Conservation (phyloP, 306 rosid species). For the Prunus mume region DNA sequence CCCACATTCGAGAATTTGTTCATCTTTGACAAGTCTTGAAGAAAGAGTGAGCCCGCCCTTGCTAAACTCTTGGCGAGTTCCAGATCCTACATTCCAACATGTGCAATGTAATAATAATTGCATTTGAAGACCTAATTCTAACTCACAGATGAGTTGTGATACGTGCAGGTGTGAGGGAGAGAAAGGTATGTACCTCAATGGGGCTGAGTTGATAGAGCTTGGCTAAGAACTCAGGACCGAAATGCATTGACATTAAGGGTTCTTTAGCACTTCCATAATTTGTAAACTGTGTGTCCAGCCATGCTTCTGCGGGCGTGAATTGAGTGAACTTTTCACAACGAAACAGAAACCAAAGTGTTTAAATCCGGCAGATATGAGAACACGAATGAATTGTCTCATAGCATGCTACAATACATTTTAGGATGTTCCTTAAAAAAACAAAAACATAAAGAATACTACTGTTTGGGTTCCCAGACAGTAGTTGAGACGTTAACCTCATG, state of each 20-base stretch:
- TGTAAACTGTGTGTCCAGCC: conserved; percentile 40
- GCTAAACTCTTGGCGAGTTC: conserved; percentile 38
- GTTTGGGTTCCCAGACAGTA: no score
- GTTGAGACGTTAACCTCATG: no score
- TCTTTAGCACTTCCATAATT: conserved; percentile 22
- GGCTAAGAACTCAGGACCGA: conserved; percentile 34
- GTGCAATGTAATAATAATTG: background rate
- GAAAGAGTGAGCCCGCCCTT: conserved; percentile 40
- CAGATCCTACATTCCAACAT: conserved; percentile 34
- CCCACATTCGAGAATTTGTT: conserved; percentile 31
- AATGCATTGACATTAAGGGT: conserved; percentile 24
- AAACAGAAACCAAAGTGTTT: background rate
- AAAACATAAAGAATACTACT: no score
- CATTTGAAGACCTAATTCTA: no score
- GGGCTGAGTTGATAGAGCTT: conserved; percentile 50
- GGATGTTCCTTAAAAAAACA: no score
- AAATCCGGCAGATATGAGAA: no score
- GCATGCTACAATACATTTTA: no score
- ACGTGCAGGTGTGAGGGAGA: background rate
- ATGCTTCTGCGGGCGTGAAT: conserved; percentile 15
- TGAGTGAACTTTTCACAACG: conserved; percentile 21
- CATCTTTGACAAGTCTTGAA: conserved; percentile 35
- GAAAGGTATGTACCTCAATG: conserved; percentile 36
- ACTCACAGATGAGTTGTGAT: no score
- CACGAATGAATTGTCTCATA: no score